These are phyloP conservation scores for Podospora pseudopauciseta DNA, from an alignment of 495 filamentous ascomycete genomes.

Conservation along the genomic window DNA sequence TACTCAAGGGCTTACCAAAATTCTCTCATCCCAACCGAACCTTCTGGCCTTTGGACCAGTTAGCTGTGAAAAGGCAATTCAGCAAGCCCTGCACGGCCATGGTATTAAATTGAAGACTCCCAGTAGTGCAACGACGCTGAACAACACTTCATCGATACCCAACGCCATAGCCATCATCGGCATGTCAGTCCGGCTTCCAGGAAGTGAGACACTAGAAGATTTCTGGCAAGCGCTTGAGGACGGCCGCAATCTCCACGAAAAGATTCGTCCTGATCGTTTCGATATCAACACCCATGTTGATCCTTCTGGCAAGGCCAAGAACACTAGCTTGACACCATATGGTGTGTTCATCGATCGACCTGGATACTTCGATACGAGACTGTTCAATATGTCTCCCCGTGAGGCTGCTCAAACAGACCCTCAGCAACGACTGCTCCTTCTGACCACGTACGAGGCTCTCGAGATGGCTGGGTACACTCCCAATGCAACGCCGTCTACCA, in stretches of 20 bases:
- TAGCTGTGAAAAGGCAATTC: constrained; percentile 18
- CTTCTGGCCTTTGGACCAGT: constrained; percentile 13
- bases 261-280: constrained; percentile 64
- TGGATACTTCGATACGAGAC: constrained; percentile 68
- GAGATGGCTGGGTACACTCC: constrained; percentile 78
- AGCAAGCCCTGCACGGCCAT: not conserved
- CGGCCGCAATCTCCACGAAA: constrained; percentile 48
- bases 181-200: constrained; percentile 61
- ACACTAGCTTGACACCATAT: constrained; percentile 66
- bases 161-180: constrained; percentile 60
- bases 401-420: constrained; percentile 80
- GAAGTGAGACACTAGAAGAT: constrained; percentile 50
- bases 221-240: constrained; percentile 63
- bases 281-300: constrained; percentile 68
- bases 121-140: not conserved
- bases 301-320: constrained; percentile 60
- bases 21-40: constrained; percentile 1
- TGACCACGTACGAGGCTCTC: constrained; percentile 78
- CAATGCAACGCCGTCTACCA: constrained; percentile 67
- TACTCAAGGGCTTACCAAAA: not conserved
- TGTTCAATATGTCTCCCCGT: constrained; percentile 85
- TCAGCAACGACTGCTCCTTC: constrained; percentile 67
- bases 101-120: not conserved
- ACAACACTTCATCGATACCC: not conserved
- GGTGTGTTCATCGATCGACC: constrained; percentile 77